These are phyloP conservation scores for Colletotrichum sp. DNA, from an alignment of 2,329 filamentous ascomycete genomes.

Conservation along the genomic window DNA sequence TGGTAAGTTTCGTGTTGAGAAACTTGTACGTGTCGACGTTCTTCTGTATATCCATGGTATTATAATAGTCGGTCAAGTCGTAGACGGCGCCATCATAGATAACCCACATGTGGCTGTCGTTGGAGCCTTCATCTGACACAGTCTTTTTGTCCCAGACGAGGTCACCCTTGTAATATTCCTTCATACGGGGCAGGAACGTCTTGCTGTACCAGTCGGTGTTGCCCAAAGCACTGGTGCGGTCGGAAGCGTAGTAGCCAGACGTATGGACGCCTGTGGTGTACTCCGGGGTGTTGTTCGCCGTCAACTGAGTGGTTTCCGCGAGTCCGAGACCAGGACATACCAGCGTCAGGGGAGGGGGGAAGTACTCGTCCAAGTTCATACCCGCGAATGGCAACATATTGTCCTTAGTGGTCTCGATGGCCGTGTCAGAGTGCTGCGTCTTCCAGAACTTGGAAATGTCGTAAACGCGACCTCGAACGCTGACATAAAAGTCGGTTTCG, in stretches of 20 bases:
- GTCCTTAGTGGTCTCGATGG: constrained; percentile 61
- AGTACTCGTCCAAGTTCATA: constrained; percentile 82
- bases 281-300: constrained; percentile 67
- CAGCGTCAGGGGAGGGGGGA: constrained; percentile 75
- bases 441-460: constrained; percentile 91
- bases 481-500: constrained; percentile 83
- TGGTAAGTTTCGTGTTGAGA: constrained; percentile 70
- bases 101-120: constrained; percentile 77
- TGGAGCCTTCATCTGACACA: constrained; percentile 69
- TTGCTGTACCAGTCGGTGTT: constrained; percentile 78
- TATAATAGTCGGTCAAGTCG: constrained; percentile 91
- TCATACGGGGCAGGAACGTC: constrained; percentile 78
- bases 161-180: constrained; percentile 85
- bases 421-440: constrained; percentile 79
- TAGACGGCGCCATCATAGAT: constrained; percentile 79
- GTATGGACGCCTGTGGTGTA: constrained; percentile 66
- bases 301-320: constrained; percentile 59
- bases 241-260: constrained; percentile 66
- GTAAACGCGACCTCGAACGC: constrained; percentile 87
- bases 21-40: constrained; percentile 68
- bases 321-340: constrained; percentile 78
- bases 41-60: constrained; percentile 68
- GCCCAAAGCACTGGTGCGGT: constrained; percentile 62
- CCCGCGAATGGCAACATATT: constrained; percentile 83
- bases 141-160: constrained; percentile 71